Conservation (phyloP, 1,139 yeast genomes). For the Candida sanyaensis region DNA sequence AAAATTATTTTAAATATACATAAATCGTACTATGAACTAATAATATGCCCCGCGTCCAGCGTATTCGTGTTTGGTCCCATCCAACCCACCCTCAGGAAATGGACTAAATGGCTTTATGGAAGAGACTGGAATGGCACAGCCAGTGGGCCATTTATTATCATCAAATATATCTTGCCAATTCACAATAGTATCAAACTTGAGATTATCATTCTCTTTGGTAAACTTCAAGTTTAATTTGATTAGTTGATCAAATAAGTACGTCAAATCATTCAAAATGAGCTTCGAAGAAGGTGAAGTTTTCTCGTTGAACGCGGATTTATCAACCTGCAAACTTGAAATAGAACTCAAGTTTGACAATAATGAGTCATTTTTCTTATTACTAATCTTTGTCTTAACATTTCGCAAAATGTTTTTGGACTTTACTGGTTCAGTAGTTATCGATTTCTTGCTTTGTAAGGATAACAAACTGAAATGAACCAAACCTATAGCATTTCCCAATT, state of each 20-base stretch:
- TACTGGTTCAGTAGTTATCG: slow-evolving; percentile 13
- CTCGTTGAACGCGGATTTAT: slow-evolving; percentile 37
- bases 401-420: slow-evolving; percentile 13
- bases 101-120: slow-evolving; percentile 16
- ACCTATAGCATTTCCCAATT: slow-evolving; percentile 47
- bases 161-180: slow-evolving; percentile 38
- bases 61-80: slow-evolving; percentile 7
- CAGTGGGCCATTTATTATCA: slow-evolving; percentile 51
- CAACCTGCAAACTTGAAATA: slow-evolving; percentile 36
- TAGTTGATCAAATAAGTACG: slow-evolving; percentile 41
- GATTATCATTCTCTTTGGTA: slow-evolving; percentile 45
- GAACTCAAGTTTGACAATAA: slow-evolving; percentile 36
- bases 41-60: slow-evolving; percentile 17
- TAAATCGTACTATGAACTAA: slow-evolving; percentile 1
- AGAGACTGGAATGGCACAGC: slow-evolving; percentile 38
- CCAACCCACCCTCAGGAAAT: neutral
- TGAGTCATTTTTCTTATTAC: slow-evolving; percentile 30
- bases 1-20: too few species aligned
- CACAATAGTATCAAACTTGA: slow-evolving; percentile 38
- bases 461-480: slow-evolving; percentile 39
- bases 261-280: slow-evolving; percentile 38
- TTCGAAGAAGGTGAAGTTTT: slow-evolving; percentile 24
- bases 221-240: slow-evolving; percentile 39
- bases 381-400: slow-evolving; percentile 28
- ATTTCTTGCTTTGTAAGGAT: slow-evolving; percentile 39